These are phyloP conservation scores for Eimeria falciformis DNA, from an alignment of 169 alveolate genomes.

Conservation along the genomic window DNA sequence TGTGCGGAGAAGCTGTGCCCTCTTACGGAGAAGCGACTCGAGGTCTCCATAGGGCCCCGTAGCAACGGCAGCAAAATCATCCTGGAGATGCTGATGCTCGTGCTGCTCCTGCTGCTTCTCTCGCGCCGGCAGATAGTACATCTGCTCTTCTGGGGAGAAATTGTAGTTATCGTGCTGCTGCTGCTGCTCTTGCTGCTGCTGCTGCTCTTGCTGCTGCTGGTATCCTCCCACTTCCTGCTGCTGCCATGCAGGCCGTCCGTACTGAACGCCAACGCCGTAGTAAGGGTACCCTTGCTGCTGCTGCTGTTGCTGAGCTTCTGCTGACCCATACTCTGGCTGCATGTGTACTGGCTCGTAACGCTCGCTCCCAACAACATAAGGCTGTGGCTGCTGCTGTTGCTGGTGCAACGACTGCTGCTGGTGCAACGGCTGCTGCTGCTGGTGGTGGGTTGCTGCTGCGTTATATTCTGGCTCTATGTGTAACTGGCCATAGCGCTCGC, in stretches of 20 bases:
- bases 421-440: constrained; percentile 1
- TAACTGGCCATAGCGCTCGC: no score
- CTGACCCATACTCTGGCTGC: constrained; percentile 8
- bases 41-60: not conserved
- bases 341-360: no score
- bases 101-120: not conserved
- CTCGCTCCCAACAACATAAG: no score
- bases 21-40: constrained; percentile 19
- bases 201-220: not conserved
- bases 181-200: constrained; percentile 40
- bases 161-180: constrained; percentile 26
- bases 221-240: not conserved
- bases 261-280: not conserved
- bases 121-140: not conserved
- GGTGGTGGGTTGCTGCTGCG: constrained; percentile 10
- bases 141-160: not conserved
- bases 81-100: constrained; percentile 4
- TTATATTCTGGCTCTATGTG: no score
- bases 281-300: no score
- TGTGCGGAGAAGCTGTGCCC: not conserved
- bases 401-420: not conserved
- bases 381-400: constrained; percentile 25
- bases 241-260: not conserved
- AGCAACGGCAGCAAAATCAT: not conserved
- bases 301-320: not conserved